Base-by-base conservation (phyloP, 106 monocot species). In the Ottelia alismoides region DNA sequence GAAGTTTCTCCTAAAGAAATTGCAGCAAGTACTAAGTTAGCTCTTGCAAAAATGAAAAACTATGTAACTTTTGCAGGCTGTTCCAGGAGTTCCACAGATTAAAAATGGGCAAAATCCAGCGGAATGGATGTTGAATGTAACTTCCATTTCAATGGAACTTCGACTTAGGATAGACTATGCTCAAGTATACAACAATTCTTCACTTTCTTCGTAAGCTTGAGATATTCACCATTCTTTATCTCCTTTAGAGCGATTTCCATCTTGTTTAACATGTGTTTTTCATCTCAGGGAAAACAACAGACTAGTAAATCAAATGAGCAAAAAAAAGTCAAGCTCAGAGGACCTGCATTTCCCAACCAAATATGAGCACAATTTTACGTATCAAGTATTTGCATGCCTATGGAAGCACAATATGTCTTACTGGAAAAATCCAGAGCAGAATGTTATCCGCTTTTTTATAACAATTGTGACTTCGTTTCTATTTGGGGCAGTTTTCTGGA, bases 81-180 rank as follows among this genome's bases (percentile, higher is more conserved):
- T 83, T 27, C 35, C 58, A 48, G 78, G 74, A 26, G 52, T 83
- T 49, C 31, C 54, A 63, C 52, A 43, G 49, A 78, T 83, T 28
- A 27, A 27, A 23, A 27, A 68, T 51, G 74, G 68, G 47, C 70
- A 83, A 47, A 83, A 78, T 67, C 82, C 82, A 26, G 82, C 78
- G 68, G 74, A 73, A 26, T 78, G 82, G 82, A 83, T 83, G 82
- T 58, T 78, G 32, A 78, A 83, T 65, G 59, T 83, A 25, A 83
- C 58, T 30, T 70, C 82, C 31, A 57, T 43, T 58, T 69, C 74
- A 53, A 64, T 53, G 50, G 82, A 78, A 71, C 51, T 66, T 25
- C 70, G 31, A 49, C 74, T 78, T 63, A 63, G 58, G 30, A 27
- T 68, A 59, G 71, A 83, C 49, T 83, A 74, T 70, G 78, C 70